A percentile compares a stretch with the other conserved stretches of the same genome.
phyloP scores from a whole-genome alignment of 805 yeast species.

The Kazachstania psychrophila region DNA sequence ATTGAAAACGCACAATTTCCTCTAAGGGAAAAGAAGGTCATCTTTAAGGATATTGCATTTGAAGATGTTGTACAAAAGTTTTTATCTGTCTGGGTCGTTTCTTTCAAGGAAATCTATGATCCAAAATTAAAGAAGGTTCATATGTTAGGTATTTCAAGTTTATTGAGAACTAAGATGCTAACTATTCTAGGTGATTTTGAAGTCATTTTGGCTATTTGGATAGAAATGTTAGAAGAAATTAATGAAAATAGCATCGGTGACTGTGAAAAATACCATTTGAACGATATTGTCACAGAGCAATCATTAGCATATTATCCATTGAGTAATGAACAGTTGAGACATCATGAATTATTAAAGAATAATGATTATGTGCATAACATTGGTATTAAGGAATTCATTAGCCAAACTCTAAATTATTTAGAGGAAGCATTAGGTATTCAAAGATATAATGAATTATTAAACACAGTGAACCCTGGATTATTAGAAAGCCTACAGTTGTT shows the following conservation, averaged over 20 bases:
- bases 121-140: slow-evolving; percentile 67
- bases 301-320: slow-evolving; percentile 18
- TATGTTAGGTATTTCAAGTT: slow-evolving; percentile 49
- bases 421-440: slow-evolving; percentile 20
- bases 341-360: slow-evolving; percentile 29
- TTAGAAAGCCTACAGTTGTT: slow-evolving; percentile 24
- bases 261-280: slow-evolving; percentile 42
- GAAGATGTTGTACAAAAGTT: slow-evolving; percentile 25
- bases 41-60: slow-evolving; percentile 21
- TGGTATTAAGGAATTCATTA: slow-evolving; percentile 39
- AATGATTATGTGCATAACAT: slow-evolving; percentile 49
- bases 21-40: slow-evolving; percentile 13
- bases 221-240: slow-evolving; percentile 60
- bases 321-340: slow-evolving; percentile 37
- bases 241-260: slow-evolving; percentile 54
- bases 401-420: slow-evolving; percentile 22
- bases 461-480: slow-evolving; percentile 14
- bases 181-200: slow-evolving; percentile 26
- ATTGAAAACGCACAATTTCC: slow-evolving; percentile 18
- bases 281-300: slow-evolving; percentile 32
- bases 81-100: slow-evolving; percentile 33
- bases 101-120: slow-evolving; percentile 53
- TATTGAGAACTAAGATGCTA: slow-evolving; percentile 34
- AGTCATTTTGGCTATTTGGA: slow-evolving; percentile 36
- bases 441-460: slow-evolving; percentile 18